phyloP scores from a whole-genome alignment of 768 basidiomycete genomes.

The Dioszegia hungarica region DNA sequence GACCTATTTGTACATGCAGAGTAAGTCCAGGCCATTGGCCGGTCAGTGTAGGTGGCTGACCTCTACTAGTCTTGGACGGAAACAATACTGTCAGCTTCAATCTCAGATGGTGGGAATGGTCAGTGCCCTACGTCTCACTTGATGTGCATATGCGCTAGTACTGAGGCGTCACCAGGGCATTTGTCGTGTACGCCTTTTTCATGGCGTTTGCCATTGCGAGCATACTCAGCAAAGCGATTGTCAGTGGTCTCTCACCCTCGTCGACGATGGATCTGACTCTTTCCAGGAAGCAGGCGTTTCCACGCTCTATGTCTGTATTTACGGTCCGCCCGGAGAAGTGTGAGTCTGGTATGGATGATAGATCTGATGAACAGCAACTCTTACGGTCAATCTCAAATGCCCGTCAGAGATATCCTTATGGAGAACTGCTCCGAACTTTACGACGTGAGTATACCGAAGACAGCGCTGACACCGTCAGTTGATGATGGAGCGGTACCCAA shows the following conservation, averaged over 20 bases:
- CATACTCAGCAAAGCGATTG: background rate
- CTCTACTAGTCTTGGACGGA: background rate
- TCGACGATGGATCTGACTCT: background rate
- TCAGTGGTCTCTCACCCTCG: background rate
- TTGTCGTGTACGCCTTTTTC: slow-evolving; percentile 5
- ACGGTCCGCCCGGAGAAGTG: background rate
- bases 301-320: slow-evolving; percentile 6
- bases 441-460: background rate
- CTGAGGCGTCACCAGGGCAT: too few species aligned
- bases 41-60: background rate
- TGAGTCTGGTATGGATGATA: background rate
- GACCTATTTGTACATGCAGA: background rate
- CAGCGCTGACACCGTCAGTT: too few species aligned
- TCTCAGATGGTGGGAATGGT: slow-evolving; percentile 9
- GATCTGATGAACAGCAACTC: background rate
- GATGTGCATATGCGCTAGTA: background rate
- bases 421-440: background rate
- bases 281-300: slow-evolving; percentile 4
- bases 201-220: background rate
- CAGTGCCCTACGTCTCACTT: background rate
- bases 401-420: background rate
- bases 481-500: too few species aligned
- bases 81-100: slow-evolving; percentile 1
- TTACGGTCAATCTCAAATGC: background rate
- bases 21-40: background rate